Conservation (phyloP, 768 basidiomycete species). For the Tephrocybe sp. region DNA sequence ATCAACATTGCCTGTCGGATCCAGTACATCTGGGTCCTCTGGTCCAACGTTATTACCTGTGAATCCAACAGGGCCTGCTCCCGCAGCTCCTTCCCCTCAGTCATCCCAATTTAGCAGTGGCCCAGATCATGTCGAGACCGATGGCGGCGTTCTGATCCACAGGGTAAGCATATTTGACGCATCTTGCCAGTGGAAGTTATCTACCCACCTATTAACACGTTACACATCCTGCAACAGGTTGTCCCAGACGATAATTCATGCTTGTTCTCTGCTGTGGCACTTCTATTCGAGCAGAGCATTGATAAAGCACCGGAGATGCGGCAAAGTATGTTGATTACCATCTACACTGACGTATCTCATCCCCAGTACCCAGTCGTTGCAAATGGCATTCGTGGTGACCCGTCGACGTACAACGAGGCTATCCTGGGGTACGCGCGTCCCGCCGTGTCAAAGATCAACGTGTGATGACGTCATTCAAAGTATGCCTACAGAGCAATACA, state of each 20-base stretch:
- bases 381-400: slow-evolving; percentile 72
- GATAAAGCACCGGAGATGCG: slow-evolving; percentile 70
- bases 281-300: slow-evolving; percentile 84
- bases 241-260: slow-evolving; percentile 99
- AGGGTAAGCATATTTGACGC: slow-evolving; percentile 42
- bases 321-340: slow-evolving; percentile 52
- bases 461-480: slow-evolving; percentile 21
- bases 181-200: not conserved
- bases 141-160: slow-evolving; percentile 72
- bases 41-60: no score
- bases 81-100: slow-evolving; percentile 3
- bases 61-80: not conserved
- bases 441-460: not conserved
- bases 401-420: slow-evolving; percentile 76
- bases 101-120: slow-evolving; percentile 27
- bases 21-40: not conserved
- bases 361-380: slow-evolving; percentile 63
- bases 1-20: slow-evolving; percentile 15
- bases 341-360: not conserved
- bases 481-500: slow-evolving; percentile 68
- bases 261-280: slow-evolving; percentile 83
- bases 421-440: slow-evolving; percentile 71
- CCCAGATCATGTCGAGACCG: slow-evolving; percentile 59
- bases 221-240: slow-evolving; percentile 25
- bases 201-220: not conserved